Base-by-base conservation (phyloP, 192 early-diverging fungal species). In the Mortierella hygrophila region DNA sequence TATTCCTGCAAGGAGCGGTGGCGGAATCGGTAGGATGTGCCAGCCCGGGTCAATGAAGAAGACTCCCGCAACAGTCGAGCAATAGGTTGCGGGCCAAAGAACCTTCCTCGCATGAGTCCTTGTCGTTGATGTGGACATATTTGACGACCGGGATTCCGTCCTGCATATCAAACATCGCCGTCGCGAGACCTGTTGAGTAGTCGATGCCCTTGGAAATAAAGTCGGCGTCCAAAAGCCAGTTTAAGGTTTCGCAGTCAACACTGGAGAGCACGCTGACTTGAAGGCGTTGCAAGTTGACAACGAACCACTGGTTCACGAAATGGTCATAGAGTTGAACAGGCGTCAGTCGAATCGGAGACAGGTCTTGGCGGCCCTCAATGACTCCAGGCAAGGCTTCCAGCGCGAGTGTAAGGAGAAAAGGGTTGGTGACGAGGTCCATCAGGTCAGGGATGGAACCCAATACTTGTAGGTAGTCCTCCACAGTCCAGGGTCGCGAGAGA, bases 1-100 rank as follows among this genome's bases (percentile, higher is more conserved):
- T 70, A 70, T n/a, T 41, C 68, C 68, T 38, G n/a, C 68, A 70
- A 16, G 35, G 68, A 70, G 29, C 68, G 68, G 38, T 41, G 68
- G 37, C 4, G 16, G 40, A 70, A 70, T 38, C 6, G 32, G 15
- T 70, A 41, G 32, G 35, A 26, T 0, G 29, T 70, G 16, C 38
- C 16, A 6, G n/a, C 40, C 32, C 68, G 68, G 6, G 37, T 20
- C 68, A 37, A 37, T 65, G 60, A n/a, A 32, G 29, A 29, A n/a
- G 60, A n/a, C 60, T 65, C 11, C 60, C 60, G 60, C 29, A 65
- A 16, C 6, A 65, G 23, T 26, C 60, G 21, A 7, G 8, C 60
- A 70, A 16, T 6, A 37, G 16, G n/a, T 70, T 20, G n/a, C 37
- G 29, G 18, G 35, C 38, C 35, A 37, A 70, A 38, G 32, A 38